These are phyloP conservation scores for Xylariaceae sp. DNA, from an alignment of 2,329 filamentous ascomycete species.

Conservation along the genomic window DNA sequence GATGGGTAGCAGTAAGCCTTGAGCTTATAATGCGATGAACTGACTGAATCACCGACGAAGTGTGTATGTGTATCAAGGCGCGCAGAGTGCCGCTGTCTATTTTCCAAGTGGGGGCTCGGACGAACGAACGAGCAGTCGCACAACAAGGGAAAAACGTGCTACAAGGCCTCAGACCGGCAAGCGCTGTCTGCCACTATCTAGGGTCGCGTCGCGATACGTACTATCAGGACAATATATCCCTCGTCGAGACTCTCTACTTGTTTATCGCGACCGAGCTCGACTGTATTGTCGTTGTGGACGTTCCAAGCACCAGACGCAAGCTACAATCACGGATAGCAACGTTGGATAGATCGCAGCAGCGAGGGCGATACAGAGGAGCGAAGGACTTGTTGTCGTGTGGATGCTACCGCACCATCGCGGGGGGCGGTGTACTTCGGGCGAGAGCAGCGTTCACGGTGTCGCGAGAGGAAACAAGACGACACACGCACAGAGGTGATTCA, in stretches of 20 bases:
- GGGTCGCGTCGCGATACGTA: conserved; percentile 11
- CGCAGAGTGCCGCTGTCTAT: conserved; percentile 8
- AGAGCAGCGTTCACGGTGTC: conserved; percentile 2
- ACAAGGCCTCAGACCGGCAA: conserved; percentile 5
- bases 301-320: background rate
- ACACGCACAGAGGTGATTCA: conserved; percentile 10
- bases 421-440: conserved; percentile 10
- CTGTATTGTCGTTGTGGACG: background rate
- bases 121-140: conserved; percentile 17
- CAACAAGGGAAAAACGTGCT: conserved; percentile 15
- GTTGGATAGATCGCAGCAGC: conserved; percentile 5
- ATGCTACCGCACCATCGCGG: conserved; percentile 2
- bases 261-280: background rate
- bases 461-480: conserved; percentile 1
- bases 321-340: background rate
- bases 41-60: conserved; percentile 13
- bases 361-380: background rate
- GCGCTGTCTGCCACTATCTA: background rate
- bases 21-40: conserved; percentile 13
- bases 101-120: conserved; percentile 1
- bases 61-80: conserved; percentile 18
- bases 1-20: conserved; percentile 38
- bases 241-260: background rate
- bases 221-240: conserved; percentile 4
- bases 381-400: conserved; percentile 10